Conservation (phyloP, 257 asterid species). For the Penstemon davidsonii region DNA sequence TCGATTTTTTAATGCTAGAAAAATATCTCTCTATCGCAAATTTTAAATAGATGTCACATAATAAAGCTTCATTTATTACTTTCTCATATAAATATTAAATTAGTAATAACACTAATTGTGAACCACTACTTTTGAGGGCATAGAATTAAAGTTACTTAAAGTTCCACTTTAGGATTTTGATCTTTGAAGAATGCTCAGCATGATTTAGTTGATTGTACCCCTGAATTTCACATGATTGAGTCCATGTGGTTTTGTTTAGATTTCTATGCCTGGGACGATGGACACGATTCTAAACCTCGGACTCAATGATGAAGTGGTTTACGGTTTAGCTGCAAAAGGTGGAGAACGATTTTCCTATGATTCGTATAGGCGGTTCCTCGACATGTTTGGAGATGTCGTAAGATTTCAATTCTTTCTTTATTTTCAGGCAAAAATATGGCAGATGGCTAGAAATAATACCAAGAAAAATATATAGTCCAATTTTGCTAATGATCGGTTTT, state of each 20-base stretch:
- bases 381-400: slow-evolving; percentile 96
- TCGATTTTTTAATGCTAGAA: too few species aligned
- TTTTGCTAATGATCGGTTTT: too few species aligned
- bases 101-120: too few species aligned
- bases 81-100: too few species aligned
- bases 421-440: neutral
- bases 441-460: neutral
- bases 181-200: too few species aligned
- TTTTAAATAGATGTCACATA: too few species aligned
- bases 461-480: too few species aligned
- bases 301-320: slow-evolving; percentile 78
- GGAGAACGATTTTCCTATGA: slow-evolving; percentile 93
- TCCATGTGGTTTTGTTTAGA: slow-evolving; percentile 37
- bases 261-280: slow-evolving; percentile 99
- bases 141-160: neutral
- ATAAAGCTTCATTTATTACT: too few species aligned
- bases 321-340: slow-evolving; percentile 83
- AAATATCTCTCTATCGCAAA: too few species aligned
- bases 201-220: neutral
- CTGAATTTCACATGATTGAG: neutral
- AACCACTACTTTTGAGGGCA: too few species aligned
- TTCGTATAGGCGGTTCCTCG: slow-evolving; percentile 85
- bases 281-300: slow-evolving; percentile 95
- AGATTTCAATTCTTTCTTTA: slow-evolving; percentile 28
- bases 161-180: too few species aligned